Evolutionary conservation across 495 filamentous ascomycete genomes (phyloP).

Genomic region (Penicillium parvum): DNA sequence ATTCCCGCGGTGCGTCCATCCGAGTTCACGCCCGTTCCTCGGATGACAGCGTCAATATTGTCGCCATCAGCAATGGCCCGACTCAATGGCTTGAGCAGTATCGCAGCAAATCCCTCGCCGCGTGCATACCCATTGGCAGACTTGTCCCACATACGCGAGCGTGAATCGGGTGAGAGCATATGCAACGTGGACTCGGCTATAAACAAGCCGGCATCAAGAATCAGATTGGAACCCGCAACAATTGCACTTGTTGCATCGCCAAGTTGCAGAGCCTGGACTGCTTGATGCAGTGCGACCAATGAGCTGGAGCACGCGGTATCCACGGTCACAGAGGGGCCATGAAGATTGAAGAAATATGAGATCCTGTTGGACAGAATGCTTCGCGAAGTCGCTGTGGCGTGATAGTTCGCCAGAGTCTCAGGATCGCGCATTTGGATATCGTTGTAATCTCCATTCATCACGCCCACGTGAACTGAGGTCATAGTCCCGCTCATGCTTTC

Average conservation of each 20-base stretch:
- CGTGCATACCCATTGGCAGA: slow-evolving; percentile 44
- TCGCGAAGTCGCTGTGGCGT: slow-evolving; percentile 35
- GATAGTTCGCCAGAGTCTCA: slow-evolving; percentile 19
- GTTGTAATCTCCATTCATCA: slow-evolving; percentile 27
- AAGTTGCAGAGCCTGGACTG: slow-evolving; percentile 33
- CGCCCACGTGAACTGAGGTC: slow-evolving; percentile 21
- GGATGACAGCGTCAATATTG: slow-evolving; percentile 36
- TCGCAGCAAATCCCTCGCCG: slow-evolving; percentile 39
- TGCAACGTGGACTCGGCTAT: slow-evolving; percentile 22
- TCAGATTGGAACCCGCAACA: not conserved
- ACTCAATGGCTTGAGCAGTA: slow-evolving; percentile 37
- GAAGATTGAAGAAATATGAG: slow-evolving; percentile 46
- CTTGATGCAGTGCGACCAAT: slow-evolving; percentile 42
- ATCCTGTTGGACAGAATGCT: slow-evolving; percentile 44
- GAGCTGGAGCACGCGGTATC: slow-evolving; percentile 51
- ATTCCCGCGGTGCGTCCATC: slow-evolving; percentile 37
- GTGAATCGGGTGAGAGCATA: slow-evolving; percentile 32
- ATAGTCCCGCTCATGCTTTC: not conserved
- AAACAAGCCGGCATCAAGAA: not conserved
- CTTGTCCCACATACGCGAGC: slow-evolving; percentile 39
- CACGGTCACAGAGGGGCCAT: slow-evolving; percentile 43
- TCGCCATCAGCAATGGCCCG: slow-evolving; percentile 34
- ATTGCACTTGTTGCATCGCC: slow-evolving; percentile 17
- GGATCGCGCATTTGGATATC: slow-evolving; percentile 39
- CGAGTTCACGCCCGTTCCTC: slow-evolving; percentile 31